Base-by-base conservation (phyloP, 1,139 yeast genomes). In the Yamadazyma epiphylla region DNA sequence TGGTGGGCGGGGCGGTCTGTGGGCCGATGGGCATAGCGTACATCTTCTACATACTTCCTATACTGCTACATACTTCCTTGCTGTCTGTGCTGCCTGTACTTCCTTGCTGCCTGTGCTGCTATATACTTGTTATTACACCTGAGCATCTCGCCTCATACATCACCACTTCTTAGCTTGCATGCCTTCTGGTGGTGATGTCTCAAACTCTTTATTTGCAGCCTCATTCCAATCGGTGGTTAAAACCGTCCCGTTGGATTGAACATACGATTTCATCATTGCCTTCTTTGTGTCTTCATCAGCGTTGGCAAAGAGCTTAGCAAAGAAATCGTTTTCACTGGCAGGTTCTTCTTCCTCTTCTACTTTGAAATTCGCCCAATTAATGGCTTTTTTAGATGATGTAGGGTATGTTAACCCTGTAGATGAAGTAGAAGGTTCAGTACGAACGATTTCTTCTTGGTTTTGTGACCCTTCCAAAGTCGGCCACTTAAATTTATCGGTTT, bases 191-290 rank as follows among this genome's bases (percentile, higher is more conserved):
- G 96, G 91, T 23, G 73, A 58, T 3, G 84, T 74, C 43, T 83
- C 87, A 33, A 82, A 85, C 21, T 58, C 69, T 41, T 76, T 78
- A 30, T 70, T 64, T 29, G 74, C 68, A 3, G 95, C 97, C 38
- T 87, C 95, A n/a, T 64, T 74, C 99, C 99, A 94, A 52, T 86
- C 84, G 5, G 98, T 94, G 29, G 95, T 86, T 39, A 94, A 64
- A 1, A 94, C 79, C 0, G 98, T 94, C 13, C 99, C 99, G 43
- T 85, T 84, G 45, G 95, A 85, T 57, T 94, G 96, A n/a, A 77
- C 69, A 49, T 77, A 91, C 31, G 96, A 86, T 60, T 94, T 94
- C 94, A 87, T 84, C 97, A 94, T 94, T 2, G 99, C 99, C 35
- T 94, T 70, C 44, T 69, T 70, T 1, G 95, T 82, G 48, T 91